These are phyloP conservation scores for Salisapilia sapeloensis DNA, from an alignment of 352 stramenopile genomes.

Conservation along the genomic window DNA sequence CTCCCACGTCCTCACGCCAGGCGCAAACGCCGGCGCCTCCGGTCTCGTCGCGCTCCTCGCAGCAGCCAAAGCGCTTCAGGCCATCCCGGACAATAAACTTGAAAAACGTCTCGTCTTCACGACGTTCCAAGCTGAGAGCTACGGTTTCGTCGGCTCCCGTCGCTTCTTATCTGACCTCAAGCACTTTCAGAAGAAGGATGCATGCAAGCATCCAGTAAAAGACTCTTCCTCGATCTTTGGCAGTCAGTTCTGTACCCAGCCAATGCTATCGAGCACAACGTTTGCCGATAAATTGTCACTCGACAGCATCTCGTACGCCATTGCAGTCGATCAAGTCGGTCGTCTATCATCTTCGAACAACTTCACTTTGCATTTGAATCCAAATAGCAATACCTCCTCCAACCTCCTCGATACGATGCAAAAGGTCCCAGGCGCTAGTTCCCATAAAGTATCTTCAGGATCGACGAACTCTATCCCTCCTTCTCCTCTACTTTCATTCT, in stretches of 20 bases:
- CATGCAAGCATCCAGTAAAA: slow-evolving; percentile 26
- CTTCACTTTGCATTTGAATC: slow-evolving; percentile 58
- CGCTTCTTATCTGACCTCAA: slow-evolving; percentile 54
- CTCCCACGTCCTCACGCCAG: slow-evolving; percentile 51
- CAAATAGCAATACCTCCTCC: slow-evolving; percentile 15
- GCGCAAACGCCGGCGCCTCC: slow-evolving; percentile 56
- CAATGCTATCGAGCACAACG: slow-evolving; percentile 40
- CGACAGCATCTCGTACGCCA: slow-evolving; percentile 40
- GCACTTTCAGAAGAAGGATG: slow-evolving; percentile 20
- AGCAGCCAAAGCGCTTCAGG: slow-evolving; percentile 45
- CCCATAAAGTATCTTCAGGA: slow-evolving; percentile 14
- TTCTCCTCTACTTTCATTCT: slow-evolving; percentile 47
- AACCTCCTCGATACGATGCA: slow-evolving; percentile 29
- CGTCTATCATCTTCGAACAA: slow-evolving; percentile 26
- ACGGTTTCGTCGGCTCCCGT: slow-evolving; percentile 67
- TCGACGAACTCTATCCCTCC: slow-evolving; percentile 26
- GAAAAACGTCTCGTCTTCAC: slow-evolving; percentile 69
- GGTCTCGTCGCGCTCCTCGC: slow-evolving; percentile 60
- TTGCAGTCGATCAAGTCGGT: slow-evolving; percentile 67
- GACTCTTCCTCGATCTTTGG: slow-evolving; percentile 34
- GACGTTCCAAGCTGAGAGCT: slow-evolving; percentile 65
- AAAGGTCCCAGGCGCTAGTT: slow-evolving; percentile 21
- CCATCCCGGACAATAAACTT: slow-evolving; percentile 37
- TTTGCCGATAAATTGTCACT: slow-evolving; percentile 36
- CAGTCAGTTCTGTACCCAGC: slow-evolving; percentile 41